These are phyloP conservation scores for Gomphus bonarii DNA, from an alignment of 1,284 basidiomycete species.

Conservation along the genomic window DNA sequence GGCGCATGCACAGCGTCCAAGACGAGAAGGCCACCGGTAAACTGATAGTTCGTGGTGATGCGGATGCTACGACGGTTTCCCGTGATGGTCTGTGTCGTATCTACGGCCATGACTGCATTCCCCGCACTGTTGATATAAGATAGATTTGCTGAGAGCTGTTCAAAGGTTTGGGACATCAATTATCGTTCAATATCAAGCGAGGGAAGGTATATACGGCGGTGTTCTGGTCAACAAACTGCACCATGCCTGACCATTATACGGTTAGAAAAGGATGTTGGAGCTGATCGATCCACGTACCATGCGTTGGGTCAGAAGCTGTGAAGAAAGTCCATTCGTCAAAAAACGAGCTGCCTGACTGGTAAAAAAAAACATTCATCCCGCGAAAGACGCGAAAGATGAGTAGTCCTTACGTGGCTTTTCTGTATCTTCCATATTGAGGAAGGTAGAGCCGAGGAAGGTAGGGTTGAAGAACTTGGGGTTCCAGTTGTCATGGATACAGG, in stretches of 20 bases:
- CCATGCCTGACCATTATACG: conserved; percentile 10
- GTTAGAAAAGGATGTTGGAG: conserved; percentile 10
- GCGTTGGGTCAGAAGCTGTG: conserved; percentile 63
- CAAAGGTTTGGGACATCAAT: conserved; percentile 32
- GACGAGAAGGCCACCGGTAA: conserved; percentile 61
- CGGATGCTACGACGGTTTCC: conserved; percentile 65
- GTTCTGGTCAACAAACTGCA: conserved; percentile 41
- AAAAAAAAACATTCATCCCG: neutral
- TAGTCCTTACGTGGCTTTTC: conserved; percentile 1
- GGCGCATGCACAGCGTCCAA: conserved; percentile 88
- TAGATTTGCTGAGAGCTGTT: conserved; percentile 39
- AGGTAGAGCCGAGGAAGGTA: neutral
- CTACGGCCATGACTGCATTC: conserved; percentile 74
- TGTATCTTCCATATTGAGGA: conserved; percentile 1
- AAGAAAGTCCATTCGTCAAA: conserved; percentile 79
- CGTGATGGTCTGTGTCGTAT: conserved; percentile 63
- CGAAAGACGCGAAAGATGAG: neutral
- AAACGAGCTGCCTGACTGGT: conserved; percentile 54
- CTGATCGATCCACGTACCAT: conserved; percentile 41
- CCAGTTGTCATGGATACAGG: neutral
- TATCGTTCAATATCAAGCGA: neutral
- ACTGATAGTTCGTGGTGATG: conserved; percentile 55
- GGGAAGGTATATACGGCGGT: conserved; percentile 38
- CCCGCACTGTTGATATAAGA: conserved; percentile 53
- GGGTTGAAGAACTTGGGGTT: neutral